phyloP scores from a whole-genome alignment of 2,329 filamentous ascomycete genomes.

The Chaetomiaceae sp. region DNA sequence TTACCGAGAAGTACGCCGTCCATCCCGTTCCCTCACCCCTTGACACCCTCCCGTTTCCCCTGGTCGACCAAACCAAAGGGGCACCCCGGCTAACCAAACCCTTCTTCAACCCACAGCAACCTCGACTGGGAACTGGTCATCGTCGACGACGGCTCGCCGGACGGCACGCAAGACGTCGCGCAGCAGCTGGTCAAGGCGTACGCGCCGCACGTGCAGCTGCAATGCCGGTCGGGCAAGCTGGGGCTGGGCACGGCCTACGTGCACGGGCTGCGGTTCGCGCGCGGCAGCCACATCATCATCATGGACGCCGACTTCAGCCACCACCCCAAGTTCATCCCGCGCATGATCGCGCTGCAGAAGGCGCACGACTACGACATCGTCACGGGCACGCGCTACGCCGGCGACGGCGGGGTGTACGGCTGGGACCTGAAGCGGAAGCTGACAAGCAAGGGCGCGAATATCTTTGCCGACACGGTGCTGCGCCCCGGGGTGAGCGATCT shows the following conservation, averaged over 20 bases:
- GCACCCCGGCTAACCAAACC: neutral
- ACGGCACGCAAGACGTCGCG: conserved; percentile 88
- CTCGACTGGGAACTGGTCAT: conserved; percentile 97
- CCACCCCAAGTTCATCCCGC: conserved; percentile 97
- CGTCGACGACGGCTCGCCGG: conserved; percentile 95
- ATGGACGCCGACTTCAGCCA: conserved; percentile 99
- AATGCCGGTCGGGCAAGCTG: conserved; percentile 88
- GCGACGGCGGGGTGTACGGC: conserved; percentile 83
- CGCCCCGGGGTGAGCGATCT: conserved; percentile 91
- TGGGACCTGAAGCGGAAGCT: conserved; percentile 94
- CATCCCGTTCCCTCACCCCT: neutral
- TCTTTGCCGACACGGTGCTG: conserved; percentile 92
- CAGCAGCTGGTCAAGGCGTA: conserved; percentile 87
- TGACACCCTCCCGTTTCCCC: neutral
- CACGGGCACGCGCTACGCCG: conserved; percentile 90
- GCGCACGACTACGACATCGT: conserved; percentile 86
- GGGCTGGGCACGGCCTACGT: conserved; percentile 97
- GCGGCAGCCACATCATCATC: conserved; percentile 96
- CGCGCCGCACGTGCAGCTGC: conserved; percentile 72
- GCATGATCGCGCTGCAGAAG: conserved; percentile 83
- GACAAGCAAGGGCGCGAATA: conserved; percentile 80
- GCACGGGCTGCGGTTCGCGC: conserved; percentile 83
- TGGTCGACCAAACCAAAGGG: neutral
- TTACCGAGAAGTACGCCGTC: conserved; percentile 72
- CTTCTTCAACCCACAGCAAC: conserved; percentile 51